Evolutionary conservation across 169 alveolate species (phyloP).

Genomic region (Plasmodium yoelii): DNA sequence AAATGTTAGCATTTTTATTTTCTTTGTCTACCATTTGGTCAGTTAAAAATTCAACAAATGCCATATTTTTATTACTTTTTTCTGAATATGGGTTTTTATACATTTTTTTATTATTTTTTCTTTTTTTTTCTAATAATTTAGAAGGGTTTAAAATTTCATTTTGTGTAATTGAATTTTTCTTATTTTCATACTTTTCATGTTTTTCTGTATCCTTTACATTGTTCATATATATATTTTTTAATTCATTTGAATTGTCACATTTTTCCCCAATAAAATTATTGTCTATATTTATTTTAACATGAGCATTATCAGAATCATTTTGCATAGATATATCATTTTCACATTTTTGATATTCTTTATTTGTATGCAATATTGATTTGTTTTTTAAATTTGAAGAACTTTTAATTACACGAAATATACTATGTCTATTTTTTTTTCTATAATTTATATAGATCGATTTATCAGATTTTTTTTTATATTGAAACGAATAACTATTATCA

Average conservation of each 20-base stretch:
- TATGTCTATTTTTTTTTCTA: slow-evolving; percentile 6
- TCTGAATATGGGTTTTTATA: slow-evolving; percentile 10
- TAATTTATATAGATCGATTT: neutral
- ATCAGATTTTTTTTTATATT: neutral
- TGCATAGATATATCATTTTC: neutral
- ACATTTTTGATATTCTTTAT: neutral
- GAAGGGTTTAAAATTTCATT: slow-evolving; percentile 30
- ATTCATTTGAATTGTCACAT: neutral
- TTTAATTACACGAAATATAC: slow-evolving; percentile 14
- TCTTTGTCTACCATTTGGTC: slow-evolving; percentile 35
- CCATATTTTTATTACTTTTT: slow-evolving; percentile 20
- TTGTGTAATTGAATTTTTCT: neutral
- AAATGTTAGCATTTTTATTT: neutral
- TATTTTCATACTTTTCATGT: neutral
- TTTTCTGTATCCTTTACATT: neutral
- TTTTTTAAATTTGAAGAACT: neutral
- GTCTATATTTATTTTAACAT: neutral
- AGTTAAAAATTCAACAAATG: slow-evolving; percentile 40
- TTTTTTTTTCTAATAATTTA: slow-evolving; percentile 16
- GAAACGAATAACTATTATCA: slow-evolving; percentile 15
- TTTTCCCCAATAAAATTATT: neutral
- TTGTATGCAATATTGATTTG: neutral
- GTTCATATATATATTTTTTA: neutral
- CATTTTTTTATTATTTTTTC: slow-evolving; percentile 23
- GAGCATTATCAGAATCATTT: neutral